Percentiles rank a stretch among this genome's conserved stretches.
These are phyloP conservation scores for Colletotrichum eremochloae DNA, from an alignment of 2,329 filamentous ascomycete genomes.

Conservation along the genomic window DNA sequence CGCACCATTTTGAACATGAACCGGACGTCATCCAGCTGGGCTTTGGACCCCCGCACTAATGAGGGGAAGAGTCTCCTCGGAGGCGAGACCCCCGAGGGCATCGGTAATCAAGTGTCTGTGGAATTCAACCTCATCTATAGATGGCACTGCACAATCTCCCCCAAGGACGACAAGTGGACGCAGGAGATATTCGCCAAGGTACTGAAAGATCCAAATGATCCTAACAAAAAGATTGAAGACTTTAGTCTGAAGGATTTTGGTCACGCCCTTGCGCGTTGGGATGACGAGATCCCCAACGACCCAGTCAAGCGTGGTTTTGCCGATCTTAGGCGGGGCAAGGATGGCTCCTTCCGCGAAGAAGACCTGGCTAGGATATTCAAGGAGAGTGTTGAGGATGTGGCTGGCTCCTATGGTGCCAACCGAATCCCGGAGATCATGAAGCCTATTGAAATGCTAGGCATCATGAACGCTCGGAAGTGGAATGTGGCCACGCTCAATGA, in stretches of 20 bases:
- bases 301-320: slow-evolving; percentile 67
- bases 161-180: slow-evolving; percentile 50
- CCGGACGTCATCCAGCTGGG: slow-evolving; percentile 49
- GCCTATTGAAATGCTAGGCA: slow-evolving; percentile 71
- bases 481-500: slow-evolving; percentile 72
- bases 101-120: slow-evolving; percentile 52
- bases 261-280: slow-evolving; percentile 46
- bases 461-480: slow-evolving; percentile 70
- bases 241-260: slow-evolving; percentile 20
- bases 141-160: slow-evolving; percentile 51
- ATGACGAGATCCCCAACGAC: slow-evolving; percentile 60
- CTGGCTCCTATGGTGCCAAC: slow-evolving; percentile 62
- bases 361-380: slow-evolving; percentile 68
- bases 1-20: slow-evolving; percentile 62
- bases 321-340: slow-evolving; percentile 60
- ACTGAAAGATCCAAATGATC: slow-evolving; percentile 27
- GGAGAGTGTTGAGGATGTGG: slow-evolving; percentile 65
- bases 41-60: slow-evolving; percentile 64
- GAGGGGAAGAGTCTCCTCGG: slow-evolving; percentile 47
- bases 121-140: slow-evolving; percentile 55
- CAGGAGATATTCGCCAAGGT: slow-evolving; percentile 46
- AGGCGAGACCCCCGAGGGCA: slow-evolving; percentile 49
- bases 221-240: slow-evolving; percentile 15
- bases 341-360: slow-evolving; percentile 66
- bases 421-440: slow-evolving; percentile 69